Evolutionary conservation across 1,284 basidiomycete genomes (phyloP), one percentile per base, ranked within the genome.

Genomic region (Cutaneotrichosporon daszewskae): DNA sequence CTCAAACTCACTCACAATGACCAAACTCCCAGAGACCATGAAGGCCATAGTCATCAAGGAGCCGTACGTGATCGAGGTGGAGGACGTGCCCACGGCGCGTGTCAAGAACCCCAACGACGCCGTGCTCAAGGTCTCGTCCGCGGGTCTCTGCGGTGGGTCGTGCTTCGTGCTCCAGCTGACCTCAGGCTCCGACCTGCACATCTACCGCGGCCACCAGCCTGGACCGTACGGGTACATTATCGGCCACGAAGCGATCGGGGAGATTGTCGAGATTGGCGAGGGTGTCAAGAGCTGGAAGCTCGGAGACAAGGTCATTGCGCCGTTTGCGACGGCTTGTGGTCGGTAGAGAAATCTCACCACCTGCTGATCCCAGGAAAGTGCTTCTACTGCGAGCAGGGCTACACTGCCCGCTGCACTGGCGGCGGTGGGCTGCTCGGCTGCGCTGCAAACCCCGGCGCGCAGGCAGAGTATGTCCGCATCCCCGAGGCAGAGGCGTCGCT

Each of bases 201-300:
- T 79, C 29, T 90, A 87, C 60, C 75, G 85, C 39, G 85, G 84
- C 2, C 74, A 74, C 32, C 76, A 74, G 43, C 46, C 49, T 5
- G 26, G 23, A 0, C 43, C 43, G 3, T 51, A 48, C 13, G 56
- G 54, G 18, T 68, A 62, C 46, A 55, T 60, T 32, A 54, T 66
- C 28, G 88, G 89, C 3, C 89, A 92, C 62, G 88, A 94, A 66
- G 83, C 89, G 49, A 77, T 87, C 18, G 87, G 90, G 19, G 78
- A 82, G 61, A 77, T 94, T 17, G 72, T 86, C 24, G 77, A 80
- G 17, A 76, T 88, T 4, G 87, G 88, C 14, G 68, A 74, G 3
- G 83, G 72, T 52, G 88, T 84, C 59, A 61, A 58, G 31, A 80
- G 75, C 10, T 78, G 90, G 53, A 80, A 79, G 49, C 63, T 85